Conservation (phyloP, 148 eudicot species). For the Nepenthes mirabilis region DNA sequence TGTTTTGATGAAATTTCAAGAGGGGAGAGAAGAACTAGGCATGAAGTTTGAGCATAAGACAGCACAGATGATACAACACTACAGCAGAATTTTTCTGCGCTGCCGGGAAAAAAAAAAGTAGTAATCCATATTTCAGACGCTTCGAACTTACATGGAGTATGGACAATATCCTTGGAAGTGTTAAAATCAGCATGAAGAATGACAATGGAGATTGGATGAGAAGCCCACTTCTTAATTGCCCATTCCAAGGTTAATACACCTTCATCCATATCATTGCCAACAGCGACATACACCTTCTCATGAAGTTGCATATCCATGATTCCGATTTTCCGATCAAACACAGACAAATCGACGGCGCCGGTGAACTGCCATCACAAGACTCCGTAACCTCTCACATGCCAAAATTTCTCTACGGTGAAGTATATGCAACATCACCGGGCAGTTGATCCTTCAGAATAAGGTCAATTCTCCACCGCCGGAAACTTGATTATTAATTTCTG, state of each 20-base stretch:
- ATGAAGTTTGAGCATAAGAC: too few species aligned
- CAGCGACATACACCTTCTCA: constrained; percentile 61
- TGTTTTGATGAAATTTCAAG: too few species aligned
- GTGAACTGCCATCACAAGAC: not conserved
- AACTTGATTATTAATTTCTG: too few species aligned
- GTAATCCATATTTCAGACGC: too few species aligned
- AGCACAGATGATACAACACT: too few species aligned
- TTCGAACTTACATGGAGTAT: constrained; percentile 50
- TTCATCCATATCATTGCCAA: constrained; percentile 47
- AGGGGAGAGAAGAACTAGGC: too few species aligned
- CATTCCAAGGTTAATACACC: constrained; percentile 53
- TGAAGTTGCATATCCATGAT: constrained; percentile 10
- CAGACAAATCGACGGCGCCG: not conserved
- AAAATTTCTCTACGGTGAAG: too few species aligned
- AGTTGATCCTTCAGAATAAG: too few species aligned
- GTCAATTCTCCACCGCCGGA: too few species aligned
- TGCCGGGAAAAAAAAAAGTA: not conserved
- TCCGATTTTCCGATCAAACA: not conserved
- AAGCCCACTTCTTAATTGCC: constrained; percentile 48
- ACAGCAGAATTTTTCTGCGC: not conserved
- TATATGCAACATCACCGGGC: too few species aligned
- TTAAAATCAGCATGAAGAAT: constrained; percentile 34
- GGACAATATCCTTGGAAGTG: constrained; percentile 28
- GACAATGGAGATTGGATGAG: constrained; percentile 33
- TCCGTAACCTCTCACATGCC: too few species aligned